Conservation (phyloP, 2,329 filamentous ascomycete genomes). For the Fusarium illudens region DNA sequence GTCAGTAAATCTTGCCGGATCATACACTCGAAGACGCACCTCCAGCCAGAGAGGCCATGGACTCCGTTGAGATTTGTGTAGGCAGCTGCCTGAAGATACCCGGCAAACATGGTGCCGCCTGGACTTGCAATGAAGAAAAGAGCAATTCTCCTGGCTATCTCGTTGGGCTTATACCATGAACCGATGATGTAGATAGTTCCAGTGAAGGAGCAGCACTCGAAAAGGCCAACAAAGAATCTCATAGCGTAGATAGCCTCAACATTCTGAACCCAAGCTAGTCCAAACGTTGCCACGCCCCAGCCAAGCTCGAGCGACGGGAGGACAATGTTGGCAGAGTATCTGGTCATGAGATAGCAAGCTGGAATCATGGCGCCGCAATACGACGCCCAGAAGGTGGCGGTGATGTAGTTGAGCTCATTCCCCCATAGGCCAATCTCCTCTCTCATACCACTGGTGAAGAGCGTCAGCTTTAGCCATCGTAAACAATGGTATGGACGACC, state of each 20-base stretch:
- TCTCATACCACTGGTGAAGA: constrained; percentile 10
- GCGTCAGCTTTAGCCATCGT: not conserved
- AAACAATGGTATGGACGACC: constrained; percentile 36
- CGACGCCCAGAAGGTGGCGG: constrained; percentile 50
- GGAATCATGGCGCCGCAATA: constrained; percentile 54
- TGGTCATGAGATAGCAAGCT: constrained; percentile 38
- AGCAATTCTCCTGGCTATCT: constrained; percentile 49
- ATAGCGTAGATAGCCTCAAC: constrained; percentile 48
- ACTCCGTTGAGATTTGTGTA: constrained; percentile 62
- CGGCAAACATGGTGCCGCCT: constrained; percentile 54
- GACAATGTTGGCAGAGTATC: constrained; percentile 37
- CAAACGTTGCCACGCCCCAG: constrained; percentile 39
- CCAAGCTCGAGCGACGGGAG: constrained; percentile 47
- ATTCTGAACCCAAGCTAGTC: constrained; percentile 45
- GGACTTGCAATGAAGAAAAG: constrained; percentile 55
- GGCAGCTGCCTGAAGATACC: constrained; percentile 60
- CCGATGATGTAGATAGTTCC: constrained; percentile 54
- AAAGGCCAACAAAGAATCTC: constrained; percentile 53
- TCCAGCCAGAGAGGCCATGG: constrained; percentile 48
- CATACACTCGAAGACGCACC: constrained; percentile 56
- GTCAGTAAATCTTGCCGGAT: not conserved
- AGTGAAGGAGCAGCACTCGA: constrained; percentile 46
- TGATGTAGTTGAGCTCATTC: constrained; percentile 22
- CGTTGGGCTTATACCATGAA: constrained; percentile 53
- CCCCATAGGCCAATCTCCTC: constrained; percentile 17